Conservation (phyloP, 106 monocot species). For the Dendrobium huoshanense region DNA sequence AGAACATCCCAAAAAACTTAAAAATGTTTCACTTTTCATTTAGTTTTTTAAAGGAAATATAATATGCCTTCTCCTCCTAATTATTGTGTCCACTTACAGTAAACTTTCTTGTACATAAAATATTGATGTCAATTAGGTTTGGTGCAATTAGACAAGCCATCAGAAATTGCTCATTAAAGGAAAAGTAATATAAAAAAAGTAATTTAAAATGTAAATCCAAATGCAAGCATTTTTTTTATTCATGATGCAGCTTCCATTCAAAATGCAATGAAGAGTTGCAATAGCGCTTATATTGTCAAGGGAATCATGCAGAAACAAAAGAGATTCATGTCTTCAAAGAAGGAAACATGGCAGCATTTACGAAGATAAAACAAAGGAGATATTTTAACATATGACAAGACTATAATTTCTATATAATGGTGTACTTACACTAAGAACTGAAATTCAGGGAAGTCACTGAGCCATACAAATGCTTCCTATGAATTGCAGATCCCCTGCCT, state of each 20-base stretch:
- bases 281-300: neutral
- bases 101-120: neutral
- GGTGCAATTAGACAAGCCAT: neutral
- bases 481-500: slow-evolving; percentile 65
- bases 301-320: neutral
- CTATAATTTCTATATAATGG: neutral
- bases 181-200: neutral
- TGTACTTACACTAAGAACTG: slow-evolving; percentile 61
- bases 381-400: neutral
- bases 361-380: neutral
- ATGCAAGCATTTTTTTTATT: neutral
- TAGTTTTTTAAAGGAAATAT: too few relatives aligned
- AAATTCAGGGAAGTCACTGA: slow-evolving; percentile 68
- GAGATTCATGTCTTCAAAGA: neutral
- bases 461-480: slow-evolving; percentile 75
- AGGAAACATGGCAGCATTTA: neutral
- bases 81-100: too few relatives aligned
- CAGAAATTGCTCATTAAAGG: neutral
- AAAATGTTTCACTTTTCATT: too few relatives aligned
- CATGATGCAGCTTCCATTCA: neutral
- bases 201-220: slow-evolving; percentile 1
- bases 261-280: neutral
- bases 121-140: neutral
- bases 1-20: too few relatives aligned
- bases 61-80: too few relatives aligned